These are phyloP conservation scores for Paraconiothyrium sp. DNA, from an alignment of 2,329 filamentous ascomycete genomes.

Conservation along the genomic window DNA sequence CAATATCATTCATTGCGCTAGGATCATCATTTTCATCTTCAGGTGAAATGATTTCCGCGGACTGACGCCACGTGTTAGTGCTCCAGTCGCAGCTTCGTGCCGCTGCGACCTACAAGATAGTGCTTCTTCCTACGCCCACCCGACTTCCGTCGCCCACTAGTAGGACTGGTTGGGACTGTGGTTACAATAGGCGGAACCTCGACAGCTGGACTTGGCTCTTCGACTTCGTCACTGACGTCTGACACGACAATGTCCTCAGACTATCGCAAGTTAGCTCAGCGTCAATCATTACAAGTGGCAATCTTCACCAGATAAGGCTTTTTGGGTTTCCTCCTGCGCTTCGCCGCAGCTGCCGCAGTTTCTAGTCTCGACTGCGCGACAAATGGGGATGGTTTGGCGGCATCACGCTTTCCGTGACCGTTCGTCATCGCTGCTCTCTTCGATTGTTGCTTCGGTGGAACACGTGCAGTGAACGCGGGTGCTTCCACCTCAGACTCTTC, in stretches of 20 bases:
- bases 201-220: constrained; percentile 12
- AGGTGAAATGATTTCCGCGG: constrained; percentile 40
- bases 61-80: constrained; percentile 27
- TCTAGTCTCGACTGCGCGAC: constrained; percentile 28
- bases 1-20: constrained; percentile 29
- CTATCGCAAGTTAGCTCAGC: constrained; percentile 29
- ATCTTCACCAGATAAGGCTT: constrained; percentile 41
- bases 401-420: constrained; percentile 31
- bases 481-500: constrained; percentile 32
- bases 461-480: constrained; percentile 32
- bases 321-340: constrained; percentile 39
- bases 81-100: constrained; percentile 1
- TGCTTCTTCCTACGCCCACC: constrained; percentile 41
- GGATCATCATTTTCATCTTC: constrained; percentile 41
- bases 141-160: constrained; percentile 39
- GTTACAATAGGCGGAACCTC: constrained; percentile 22
- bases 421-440: constrained; percentile 39
- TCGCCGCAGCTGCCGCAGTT: constrained; percentile 33
- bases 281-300: background rate
- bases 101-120: constrained; percentile 34
- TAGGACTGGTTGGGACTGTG: constrained; percentile 23
- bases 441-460: constrained; percentile 32
- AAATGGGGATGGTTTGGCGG: constrained; percentile 28
- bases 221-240: constrained; percentile 36
- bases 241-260: constrained; percentile 43